Evolutionary conservation across 2,329 filamentous ascomycete genomes (phyloP), one percentile per base, ranked within the genome.

Genomic region (Acarospora socialis): DNA sequence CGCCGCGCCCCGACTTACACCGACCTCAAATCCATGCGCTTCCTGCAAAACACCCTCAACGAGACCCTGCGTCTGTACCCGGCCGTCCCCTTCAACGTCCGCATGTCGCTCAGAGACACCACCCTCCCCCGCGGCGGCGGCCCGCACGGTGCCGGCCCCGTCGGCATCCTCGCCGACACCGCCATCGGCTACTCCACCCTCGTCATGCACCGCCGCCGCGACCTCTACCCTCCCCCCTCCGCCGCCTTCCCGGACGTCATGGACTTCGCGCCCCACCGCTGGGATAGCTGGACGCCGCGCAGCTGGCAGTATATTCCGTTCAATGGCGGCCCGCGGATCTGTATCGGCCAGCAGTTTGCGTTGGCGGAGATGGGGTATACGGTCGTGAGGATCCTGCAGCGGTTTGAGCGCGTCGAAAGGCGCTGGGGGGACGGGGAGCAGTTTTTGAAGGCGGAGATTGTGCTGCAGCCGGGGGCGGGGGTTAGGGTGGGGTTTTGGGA

Each of bases 321-420:
- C 54, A 82, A 81, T 49, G 75, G 75, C 7, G 78, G 77, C 1
- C 74, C 78, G 25, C 61, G 79, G 19, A 78, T 81, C 47, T 81
- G 79, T 53, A 71, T 84, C 37, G 78, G 79, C 2, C 78, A 87
- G 62, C 78, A 87, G 53, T 87, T 84, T 51, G 81, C 81, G 9
- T 56, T 86, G 28, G 82, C 78, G 0, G 78, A 86, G 60, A 80
- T 80, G 60, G 60, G 50, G 0, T 86, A 86, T 49, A 73, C 78
- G 7, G 64, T 83, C 38, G 73, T 76, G 17, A 62, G 81, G 26
- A 47, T 87, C 42, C 70, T 86, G 48, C 81, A 87, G 59, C 63
- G 66, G 15, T 90, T 78, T 48, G 70, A 74, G 33, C 55, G 63
- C 7, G 60, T 83, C 5, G 68, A 73, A 46, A 49, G 32, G 19